Conservation (phyloP, 192 early-diverging fungal genomes). For the Physocladia obscura region DNA sequence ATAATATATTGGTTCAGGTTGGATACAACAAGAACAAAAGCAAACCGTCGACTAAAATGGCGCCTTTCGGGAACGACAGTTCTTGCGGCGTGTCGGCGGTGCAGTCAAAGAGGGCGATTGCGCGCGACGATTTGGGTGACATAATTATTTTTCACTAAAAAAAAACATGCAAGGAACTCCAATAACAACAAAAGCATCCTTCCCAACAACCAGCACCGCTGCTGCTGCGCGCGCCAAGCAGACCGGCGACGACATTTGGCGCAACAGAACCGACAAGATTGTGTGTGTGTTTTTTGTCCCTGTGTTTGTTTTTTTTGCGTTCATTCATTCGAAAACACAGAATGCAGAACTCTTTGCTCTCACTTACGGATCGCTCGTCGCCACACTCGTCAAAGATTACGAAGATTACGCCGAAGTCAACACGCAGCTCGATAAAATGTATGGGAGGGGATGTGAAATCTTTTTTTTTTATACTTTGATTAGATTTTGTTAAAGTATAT, state of each 20-base stretch:
- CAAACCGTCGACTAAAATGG: conserved; percentile 52
- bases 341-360: conserved; percentile 95
- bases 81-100: conserved; percentile 57
- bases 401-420: conserved; percentile 93
- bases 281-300: conserved; percentile 49
- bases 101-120: conserved; percentile 61
- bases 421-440: conserved; percentile 97
- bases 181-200: too few relatives aligned
- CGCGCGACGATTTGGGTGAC: too few relatives aligned
- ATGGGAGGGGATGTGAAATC: conserved; percentile 1
- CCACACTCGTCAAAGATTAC: conserved; percentile 88
- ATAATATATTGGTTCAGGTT: too few relatives aligned
- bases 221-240: conserved; percentile 16
- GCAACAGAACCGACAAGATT: conserved; percentile 91
- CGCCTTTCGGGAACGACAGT: conserved; percentile 56
- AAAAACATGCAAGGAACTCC: conserved; percentile 18
- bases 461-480: conserved; percentile 2
- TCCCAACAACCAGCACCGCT: neutral
- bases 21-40: neutral
- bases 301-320: neutral
- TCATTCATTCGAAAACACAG: conserved; percentile 18
- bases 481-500: neutral
- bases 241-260: conserved; percentile 92
- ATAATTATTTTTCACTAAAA: neutral
- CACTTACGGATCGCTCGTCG: conserved; percentile 96